These are phyloP conservation scores for Diaporthe capsici DNA, from an alignment of 2,329 filamentous ascomycete genomes.

Conservation along the genomic window DNA sequence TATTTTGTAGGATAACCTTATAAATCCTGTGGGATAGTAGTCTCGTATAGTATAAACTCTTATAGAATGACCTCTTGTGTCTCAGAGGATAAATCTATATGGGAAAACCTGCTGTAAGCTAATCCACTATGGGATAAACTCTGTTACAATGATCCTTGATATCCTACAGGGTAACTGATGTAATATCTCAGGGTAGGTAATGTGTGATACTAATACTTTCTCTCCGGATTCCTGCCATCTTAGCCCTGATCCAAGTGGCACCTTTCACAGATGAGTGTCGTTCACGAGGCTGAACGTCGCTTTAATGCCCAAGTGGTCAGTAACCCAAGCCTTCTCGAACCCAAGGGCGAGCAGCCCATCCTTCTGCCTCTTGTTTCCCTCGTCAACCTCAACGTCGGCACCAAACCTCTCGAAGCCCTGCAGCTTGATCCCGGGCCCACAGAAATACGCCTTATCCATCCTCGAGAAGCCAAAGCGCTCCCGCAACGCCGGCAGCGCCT, in stretches of 20 bases:
- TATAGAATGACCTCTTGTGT: neutral
- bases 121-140: no score
- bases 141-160: no score
- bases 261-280: neutral
- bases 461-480: constrained; percentile 61
- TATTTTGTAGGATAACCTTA: no score
- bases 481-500: constrained; percentile 56
- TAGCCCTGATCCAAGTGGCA: neutral
- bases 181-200: no score
- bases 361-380: neutral
- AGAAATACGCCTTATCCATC: constrained; percentile 68
- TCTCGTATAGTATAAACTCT: no score
- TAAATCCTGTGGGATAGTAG: no score
- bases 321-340: constrained; percentile 61
- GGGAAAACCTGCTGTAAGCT: no score
- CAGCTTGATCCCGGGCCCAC: constrained; percentile 40
- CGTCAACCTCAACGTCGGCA: constrained; percentile 51
- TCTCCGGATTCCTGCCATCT: neutral
- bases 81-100: no score
- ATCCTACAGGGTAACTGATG: no score
- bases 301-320: constrained; percentile 64
- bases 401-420: constrained; percentile 63
- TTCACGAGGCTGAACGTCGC: constrained; percentile 41
- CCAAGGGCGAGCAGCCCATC: constrained; percentile 43
- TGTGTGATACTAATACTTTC: no score